Conservation (phyloP, 352 stramenopile species). For the Thalassiosira exigua region DNA sequence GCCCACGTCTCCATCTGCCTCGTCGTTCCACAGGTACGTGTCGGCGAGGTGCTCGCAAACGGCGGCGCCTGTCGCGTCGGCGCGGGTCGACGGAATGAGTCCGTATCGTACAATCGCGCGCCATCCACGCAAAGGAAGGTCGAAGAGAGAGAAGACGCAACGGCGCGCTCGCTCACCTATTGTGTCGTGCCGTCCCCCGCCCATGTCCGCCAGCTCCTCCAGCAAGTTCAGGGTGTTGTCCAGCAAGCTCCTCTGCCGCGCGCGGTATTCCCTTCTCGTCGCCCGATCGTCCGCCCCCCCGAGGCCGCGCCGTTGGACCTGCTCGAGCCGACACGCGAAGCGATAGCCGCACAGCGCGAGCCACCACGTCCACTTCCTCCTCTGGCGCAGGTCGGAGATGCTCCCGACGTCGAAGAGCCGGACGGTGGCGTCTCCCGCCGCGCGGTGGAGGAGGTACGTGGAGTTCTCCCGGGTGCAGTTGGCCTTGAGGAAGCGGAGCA, state of each 20-base stretch:
- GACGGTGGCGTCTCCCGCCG: conserved; percentile 69
- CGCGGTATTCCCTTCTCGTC: conserved; percentile 66
- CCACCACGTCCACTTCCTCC: conserved; percentile 83
- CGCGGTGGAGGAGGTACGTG: conserved; percentile 75
- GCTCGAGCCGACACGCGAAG: conserved; percentile 78
- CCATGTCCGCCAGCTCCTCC: conserved; percentile 80
- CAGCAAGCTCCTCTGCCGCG: conserved; percentile 70
- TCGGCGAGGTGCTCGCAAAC: conserved; percentile 75
- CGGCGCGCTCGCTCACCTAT: too few relatives aligned
- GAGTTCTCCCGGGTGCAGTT: conserved; percentile 81
- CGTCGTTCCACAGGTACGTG: conserved; percentile 60
- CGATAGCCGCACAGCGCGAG: conserved; percentile 79
- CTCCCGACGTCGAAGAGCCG: conserved; percentile 83
- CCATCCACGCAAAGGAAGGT: too few relatives aligned
- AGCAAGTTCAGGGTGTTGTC: conserved; percentile 78
- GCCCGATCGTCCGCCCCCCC: conserved; percentile 20
- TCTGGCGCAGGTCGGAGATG: conserved; percentile 71
- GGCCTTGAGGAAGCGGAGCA: conserved; percentile 80
- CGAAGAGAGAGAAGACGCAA: too few relatives aligned
- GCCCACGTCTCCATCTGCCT: conserved; percentile 28
- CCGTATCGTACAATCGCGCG: too few relatives aligned
- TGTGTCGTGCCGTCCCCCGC: conserved; percentile 75
- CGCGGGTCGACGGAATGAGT: too few relatives aligned
- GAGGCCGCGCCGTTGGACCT: conserved; percentile 51
- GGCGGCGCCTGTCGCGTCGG: conserved; percentile 73